phyloP scores from a whole-genome alignment of 1,284 basidiomycete genomes.

The Sanghuangporus baumii region DNA sequence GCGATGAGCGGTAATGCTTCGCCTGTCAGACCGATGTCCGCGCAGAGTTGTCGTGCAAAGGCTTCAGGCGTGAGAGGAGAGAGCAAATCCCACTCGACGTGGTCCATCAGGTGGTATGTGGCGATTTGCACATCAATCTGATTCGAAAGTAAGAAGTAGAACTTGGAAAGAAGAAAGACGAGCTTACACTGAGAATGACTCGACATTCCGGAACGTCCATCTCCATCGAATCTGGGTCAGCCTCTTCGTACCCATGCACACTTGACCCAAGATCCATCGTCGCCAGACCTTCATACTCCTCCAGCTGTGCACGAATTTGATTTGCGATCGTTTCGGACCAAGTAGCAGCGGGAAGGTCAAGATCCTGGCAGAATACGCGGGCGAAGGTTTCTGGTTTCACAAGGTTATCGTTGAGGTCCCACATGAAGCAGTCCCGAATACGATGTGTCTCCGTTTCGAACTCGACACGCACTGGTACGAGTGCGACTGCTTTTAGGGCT shows the following conservation, averaged over 20 bases:
- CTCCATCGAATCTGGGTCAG: constrained; percentile 27
- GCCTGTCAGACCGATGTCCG: constrained; percentile 83
- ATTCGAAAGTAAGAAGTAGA: constrained; percentile 13
- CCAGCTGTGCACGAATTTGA: constrained; percentile 86
- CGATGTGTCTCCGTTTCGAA: constrained; percentile 90
- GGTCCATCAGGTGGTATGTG: constrained; percentile 85
- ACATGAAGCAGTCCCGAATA: constrained; percentile 94
- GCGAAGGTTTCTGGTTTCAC: constrained; percentile 85
- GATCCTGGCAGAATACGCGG: constrained; percentile 79
- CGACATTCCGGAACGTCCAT: constrained; percentile 79
- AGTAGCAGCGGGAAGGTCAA: constrained; percentile 65
- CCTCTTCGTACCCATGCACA: constrained; percentile 11
- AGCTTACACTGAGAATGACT: constrained; percentile 81
- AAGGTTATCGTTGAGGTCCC: constrained; percentile 84
- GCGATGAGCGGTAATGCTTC: constrained; percentile 87
- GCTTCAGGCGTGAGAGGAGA: constrained; percentile 87
- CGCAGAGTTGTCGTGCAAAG: constrained; percentile 78
- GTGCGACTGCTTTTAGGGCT: constrained; percentile 58
- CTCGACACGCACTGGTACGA: constrained; percentile 92
- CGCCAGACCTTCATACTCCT: constrained; percentile 80
- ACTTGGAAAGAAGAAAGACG: not conserved
- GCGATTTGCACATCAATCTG: constrained; percentile 98
- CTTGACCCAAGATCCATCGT: constrained; percentile 45
- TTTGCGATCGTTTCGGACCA: constrained; percentile 78
- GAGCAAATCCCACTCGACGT: constrained; percentile 97